A percentile compares a stretch with the other conserved stretches of the same genome.
phyloP scores from a whole-genome alignment of 2,329 filamentous ascomycete genomes.

The Simplicillium aogashimaense region DNA sequence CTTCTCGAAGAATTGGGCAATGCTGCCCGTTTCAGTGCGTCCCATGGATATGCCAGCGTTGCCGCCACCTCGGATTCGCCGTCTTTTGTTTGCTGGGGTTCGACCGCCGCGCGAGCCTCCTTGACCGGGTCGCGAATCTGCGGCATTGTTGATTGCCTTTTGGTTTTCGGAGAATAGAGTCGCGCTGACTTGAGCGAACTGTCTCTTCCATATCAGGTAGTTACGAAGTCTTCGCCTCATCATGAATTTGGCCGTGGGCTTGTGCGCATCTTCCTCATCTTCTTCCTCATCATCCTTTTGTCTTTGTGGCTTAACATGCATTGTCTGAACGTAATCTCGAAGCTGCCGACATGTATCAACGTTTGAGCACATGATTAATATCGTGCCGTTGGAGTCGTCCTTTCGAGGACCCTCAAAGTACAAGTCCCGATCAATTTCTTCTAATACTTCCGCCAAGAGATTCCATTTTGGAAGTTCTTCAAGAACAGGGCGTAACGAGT shows the following conservation, averaged over 20 bases:
- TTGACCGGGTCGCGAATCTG: constrained; percentile 41
- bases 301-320: constrained; percentile 59
- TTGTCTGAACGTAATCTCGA: constrained; percentile 82
- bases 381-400: constrained; percentile 83
- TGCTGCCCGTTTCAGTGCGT: constrained; percentile 62
- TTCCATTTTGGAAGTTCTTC: constrained; percentile 95
- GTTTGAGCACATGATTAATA: constrained; percentile 92
- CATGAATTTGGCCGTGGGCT: constrained; percentile 73
- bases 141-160: constrained; percentile 59
- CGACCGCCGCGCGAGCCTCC: constrained; percentile 42
- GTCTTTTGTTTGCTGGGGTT: constrained; percentile 73
- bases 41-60: constrained; percentile 44
- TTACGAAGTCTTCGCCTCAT: constrained; percentile 79
- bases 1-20: constrained; percentile 72
- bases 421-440: constrained; percentile 85
- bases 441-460: constrained; percentile 77
- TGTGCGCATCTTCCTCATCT: constrained; percentile 42
- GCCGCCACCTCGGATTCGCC: constrained; percentile 74
- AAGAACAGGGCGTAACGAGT: constrained; percentile 68
- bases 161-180: constrained; percentile 73
- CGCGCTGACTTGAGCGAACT: constrained; percentile 77
- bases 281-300: constrained; percentile 28
- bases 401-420: constrained; percentile 70
- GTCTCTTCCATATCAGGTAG: constrained; percentile 84
- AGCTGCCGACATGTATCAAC: constrained; percentile 78